A percentile compares a stretch with the other conserved stretches of the same genome.
These are phyloP conservation scores for Zygosaccharomyces sapae DNA, from an alignment of 1,139 yeast genomes.

Conservation along the genomic window DNA sequence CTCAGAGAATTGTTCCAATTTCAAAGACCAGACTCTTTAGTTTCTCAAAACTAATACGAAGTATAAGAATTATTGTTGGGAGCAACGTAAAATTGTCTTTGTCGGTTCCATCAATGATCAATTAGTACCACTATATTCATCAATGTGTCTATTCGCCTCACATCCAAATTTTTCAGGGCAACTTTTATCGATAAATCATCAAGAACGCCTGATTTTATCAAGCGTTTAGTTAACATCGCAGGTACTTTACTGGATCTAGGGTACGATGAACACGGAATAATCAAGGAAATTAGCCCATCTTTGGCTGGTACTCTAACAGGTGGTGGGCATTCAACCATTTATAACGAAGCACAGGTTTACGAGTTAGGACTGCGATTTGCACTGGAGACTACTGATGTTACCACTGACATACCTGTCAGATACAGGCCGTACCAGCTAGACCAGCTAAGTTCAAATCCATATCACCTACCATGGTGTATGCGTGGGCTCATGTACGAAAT, in stretches of 20 bases:
- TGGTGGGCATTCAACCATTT: slow-evolving; percentile 88
- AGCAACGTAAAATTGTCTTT: slow-evolving; percentile 70
- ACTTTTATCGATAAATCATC: slow-evolving; percentile 69
- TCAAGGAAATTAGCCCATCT: slow-evolving; percentile 75
- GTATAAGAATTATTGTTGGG: slow-evolving; percentile 59
- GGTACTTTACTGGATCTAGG: slow-evolving; percentile 58
- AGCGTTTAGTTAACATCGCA: slow-evolving; percentile 48
- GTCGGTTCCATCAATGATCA: slow-evolving; percentile 91
- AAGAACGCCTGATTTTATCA: slow-evolving; percentile 49
- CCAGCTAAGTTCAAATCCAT: slow-evolving; percentile 70
- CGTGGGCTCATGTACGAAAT: slow-evolving; percentile 70
- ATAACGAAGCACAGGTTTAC: slow-evolving; percentile 81
- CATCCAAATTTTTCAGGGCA: slow-evolving; percentile 91
- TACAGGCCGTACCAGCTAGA: slow-evolving; percentile 59
- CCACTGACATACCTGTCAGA: slow-evolving; percentile 44
- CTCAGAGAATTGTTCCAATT: slow-evolving; percentile 81
- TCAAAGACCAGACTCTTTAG: slow-evolving; percentile 68
- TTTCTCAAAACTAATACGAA: slow-evolving; percentile 64
- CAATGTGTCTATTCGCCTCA: slow-evolving; percentile 72
- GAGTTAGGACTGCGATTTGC: slow-evolving; percentile 72
- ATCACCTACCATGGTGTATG: slow-evolving; percentile 86
- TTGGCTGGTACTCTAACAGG: slow-evolving; percentile 91
- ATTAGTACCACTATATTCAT: slow-evolving; percentile 85
- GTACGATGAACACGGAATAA: slow-evolving; percentile 66
- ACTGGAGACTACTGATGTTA: slow-evolving; percentile 64